phyloP scores from a whole-genome alignment of 208 protist species.

The Leishmania braziliensis region DNA sequence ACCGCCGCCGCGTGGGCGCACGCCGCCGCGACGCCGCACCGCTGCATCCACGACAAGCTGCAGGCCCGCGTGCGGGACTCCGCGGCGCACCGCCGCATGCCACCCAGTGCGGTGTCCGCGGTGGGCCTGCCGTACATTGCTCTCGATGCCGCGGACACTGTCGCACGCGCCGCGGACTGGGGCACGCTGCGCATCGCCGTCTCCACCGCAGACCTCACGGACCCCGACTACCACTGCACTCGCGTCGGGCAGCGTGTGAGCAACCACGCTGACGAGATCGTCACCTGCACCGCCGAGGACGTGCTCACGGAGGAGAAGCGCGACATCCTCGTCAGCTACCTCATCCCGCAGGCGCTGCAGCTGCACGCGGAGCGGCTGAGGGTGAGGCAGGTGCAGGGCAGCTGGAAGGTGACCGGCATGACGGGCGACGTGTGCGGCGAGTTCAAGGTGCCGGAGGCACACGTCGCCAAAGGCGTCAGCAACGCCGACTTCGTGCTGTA shows the following conservation, averaged over 20 bases:
- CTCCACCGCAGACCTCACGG: constrained; percentile 37
- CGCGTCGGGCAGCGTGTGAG: constrained; percentile 11
- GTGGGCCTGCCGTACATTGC: too few relatives aligned
- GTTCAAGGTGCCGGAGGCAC: constrained; percentile 21
- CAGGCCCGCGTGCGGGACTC: too few relatives aligned
- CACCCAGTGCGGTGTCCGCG: too few relatives aligned
- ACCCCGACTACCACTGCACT: constrained; percentile 44
- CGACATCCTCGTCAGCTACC: too few relatives aligned
- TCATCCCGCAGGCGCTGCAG: too few relatives aligned
- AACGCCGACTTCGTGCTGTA: constrained; percentile 71
- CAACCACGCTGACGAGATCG: constrained; percentile 25
- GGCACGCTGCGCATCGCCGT: constrained; percentile 42
- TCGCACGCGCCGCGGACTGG: constrained; percentile 12
- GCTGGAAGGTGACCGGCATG: constrained; percentile 23
- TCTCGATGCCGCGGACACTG: too few relatives aligned
- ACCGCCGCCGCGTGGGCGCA: too few relatives aligned
- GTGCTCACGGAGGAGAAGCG: too few relatives aligned
- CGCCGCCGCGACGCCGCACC: too few relatives aligned
- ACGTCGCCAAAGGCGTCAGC: constrained; percentile 40
- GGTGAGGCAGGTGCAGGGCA: constrained; percentile 27
- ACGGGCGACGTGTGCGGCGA: neutral
- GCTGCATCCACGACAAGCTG: too few relatives aligned
- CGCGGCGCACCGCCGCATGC: too few relatives aligned
- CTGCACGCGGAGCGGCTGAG: constrained; percentile 22
- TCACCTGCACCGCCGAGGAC: too few relatives aligned